Conservation (phyloP, 106 monocot genomes). For the Dendrobium chrysotoxum region DNA sequence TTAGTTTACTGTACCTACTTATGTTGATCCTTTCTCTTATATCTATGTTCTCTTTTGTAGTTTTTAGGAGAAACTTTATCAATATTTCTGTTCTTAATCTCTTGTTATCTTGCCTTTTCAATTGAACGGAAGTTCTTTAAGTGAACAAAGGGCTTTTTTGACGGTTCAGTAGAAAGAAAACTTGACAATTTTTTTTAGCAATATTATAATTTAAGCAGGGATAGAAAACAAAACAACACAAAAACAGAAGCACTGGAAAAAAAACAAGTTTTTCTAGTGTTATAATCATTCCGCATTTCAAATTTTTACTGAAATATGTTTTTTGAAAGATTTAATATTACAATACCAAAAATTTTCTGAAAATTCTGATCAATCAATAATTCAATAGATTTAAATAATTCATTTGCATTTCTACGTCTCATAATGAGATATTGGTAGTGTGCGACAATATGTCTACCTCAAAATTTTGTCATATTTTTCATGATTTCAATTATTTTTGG, state of each 20-base stretch:
- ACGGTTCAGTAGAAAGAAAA: not conserved
- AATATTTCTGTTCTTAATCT: not conserved
- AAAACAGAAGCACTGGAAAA: too few species aligned
- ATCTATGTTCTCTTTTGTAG: not conserved
- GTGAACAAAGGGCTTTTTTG: not conserved
- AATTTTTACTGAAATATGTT: not conserved
- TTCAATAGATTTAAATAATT: not conserved
- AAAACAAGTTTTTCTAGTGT: not conserved
- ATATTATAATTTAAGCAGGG: not conserved
- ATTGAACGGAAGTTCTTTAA: not conserved
- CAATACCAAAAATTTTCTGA: not conserved
- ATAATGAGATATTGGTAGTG: not conserved
- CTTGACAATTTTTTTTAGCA: not conserved
- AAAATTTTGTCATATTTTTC: too few species aligned
- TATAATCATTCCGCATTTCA: not conserved
- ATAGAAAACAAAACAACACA: not conserved
- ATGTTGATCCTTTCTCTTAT: not conserved
- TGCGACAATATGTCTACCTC: not conserved
- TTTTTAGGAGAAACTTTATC: not conserved
- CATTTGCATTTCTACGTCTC: not conserved
- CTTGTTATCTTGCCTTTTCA: not conserved
- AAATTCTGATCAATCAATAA: not conserved
- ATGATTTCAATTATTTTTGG: too few species aligned
- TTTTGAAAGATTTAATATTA: not conserved
- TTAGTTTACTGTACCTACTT: conserved; percentile 11